Evolutionary conservation across 306 rosid genomes (phyloP), one percentile per base, ranked within the genome.

Genomic region (Citrullus colocynthis): DNA sequence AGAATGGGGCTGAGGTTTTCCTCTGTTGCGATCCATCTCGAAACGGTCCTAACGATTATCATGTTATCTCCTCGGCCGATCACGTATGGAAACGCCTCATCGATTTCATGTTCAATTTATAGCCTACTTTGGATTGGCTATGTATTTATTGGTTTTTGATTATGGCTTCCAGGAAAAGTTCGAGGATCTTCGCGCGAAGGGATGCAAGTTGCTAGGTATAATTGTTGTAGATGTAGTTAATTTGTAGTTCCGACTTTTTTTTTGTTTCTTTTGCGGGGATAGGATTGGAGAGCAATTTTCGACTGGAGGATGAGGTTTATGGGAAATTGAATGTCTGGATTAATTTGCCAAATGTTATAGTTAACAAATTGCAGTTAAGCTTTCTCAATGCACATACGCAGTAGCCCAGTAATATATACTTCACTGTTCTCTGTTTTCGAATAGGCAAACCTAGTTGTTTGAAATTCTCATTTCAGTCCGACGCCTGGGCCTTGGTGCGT

Each of bases 11-110:
- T 6, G 78, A 83, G 37, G 80, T 92, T 85, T 82, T 92, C 72
- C 97, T 92, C 60, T 95, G 97, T 78, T 90, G 90, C 82, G 98
- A 95, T 49, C 96, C 97, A 36, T 87, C 91, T 8, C 97, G 96
- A 74, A 85, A 84, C 44, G 96, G 90, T 24, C 86, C 89, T 32
- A 66, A 84, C n/a, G 98, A 95, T 82, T 92, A 80, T 81, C 96
- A 92, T 84, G 81, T 95, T 63, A 90, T 95, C 75, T 89, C 93
- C 30, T 89, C 89, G 61, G 61, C 84, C n/a, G 90, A 89, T 73
- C 98, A 95, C 74, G 98, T 95, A 81, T 7, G 60, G 60, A 15
- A 42, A 13, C 8, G 57, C 48, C 44, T 66, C 61, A 17, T 71
- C 21, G 32, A 4, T 9, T 52, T 48, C 15, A n/a, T 77, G 48